Evolutionary conservation across 495 filamentous ascomycete genomes (phyloP).

Genomic region (Neurospora sp.): DNA sequence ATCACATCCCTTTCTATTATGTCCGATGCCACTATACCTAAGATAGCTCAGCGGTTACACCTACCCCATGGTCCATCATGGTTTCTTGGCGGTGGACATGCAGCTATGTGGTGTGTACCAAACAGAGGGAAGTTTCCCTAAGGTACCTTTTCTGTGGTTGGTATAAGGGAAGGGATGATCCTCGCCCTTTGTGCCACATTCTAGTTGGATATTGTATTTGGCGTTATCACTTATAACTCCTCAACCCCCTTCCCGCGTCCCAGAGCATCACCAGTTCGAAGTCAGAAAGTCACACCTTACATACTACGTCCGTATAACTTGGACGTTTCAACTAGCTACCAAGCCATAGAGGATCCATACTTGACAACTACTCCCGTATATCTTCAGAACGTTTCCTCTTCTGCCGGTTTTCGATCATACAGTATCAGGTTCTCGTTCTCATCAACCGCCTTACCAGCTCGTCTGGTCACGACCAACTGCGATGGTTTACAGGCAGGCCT

Average conservation of each 20-base stretch:
- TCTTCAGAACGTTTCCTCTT: neutral
- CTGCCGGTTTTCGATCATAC: neutral
- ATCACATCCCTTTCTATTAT: neutral
- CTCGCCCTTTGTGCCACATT: neutral
- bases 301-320: neutral
- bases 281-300: neutral
- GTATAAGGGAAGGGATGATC: neutral
- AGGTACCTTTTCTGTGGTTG: neutral
- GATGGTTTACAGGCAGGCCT: neutral
- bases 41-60: neutral
- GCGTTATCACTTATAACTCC: neutral
- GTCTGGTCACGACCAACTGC: neutral
- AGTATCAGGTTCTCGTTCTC: neutral
- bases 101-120: neutral
- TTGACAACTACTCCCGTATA: neutral
- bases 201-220: neutral
- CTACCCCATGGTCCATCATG: neutral
- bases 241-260: neutral
- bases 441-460: neutral
- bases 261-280: neutral
- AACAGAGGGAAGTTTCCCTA: neutral
- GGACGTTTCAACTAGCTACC: neutral
- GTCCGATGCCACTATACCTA: neutral
- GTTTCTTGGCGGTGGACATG: neutral
- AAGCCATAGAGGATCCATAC: neutral